Evolutionary conservation across 371 early-diverging fungal genomes (phyloP), one percentile per base, ranked within the genome.

Genomic region (Lichtheimia hyalospora): DNA sequence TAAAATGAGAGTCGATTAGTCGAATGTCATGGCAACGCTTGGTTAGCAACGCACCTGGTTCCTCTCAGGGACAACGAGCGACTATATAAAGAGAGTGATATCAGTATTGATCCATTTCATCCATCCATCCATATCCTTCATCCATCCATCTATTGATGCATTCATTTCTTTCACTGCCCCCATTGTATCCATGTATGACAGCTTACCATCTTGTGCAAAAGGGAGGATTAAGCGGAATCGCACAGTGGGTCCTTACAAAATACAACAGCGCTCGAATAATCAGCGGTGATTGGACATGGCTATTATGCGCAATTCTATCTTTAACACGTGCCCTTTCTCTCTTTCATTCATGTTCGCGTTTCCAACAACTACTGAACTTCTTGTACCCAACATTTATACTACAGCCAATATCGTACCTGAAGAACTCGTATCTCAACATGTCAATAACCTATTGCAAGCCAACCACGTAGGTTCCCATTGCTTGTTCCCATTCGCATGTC

Each of bases 1-100:
- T 54, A 7, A 12, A n/a, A 18, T 28, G n/a, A 40, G 21, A 46
- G n/a, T 46, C 18, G 46, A 46, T 21, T 46, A 18, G n/a, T 46
- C 18, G 46, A 18, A 7, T n/a, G 44, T n/a, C 44, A 18, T 43
- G 44, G 18, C 44, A 43, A 27, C 15, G 44, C 18, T n/a, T n/a
- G 25, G 15, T 15, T 6, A n/a, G n/a, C 24, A 42, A 61, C 62
- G 48, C 46, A 62, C 62, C 62, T 62, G 87, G 73, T 86, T 86
- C 87, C 89, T 87, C 75, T 90, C 92, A 60, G 92, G 88, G 70
- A 92, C 93, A 65, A 92, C 90, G 83, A 94, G 88, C 72, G 94
- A 94, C 93, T 21, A 61, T 7, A 51, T 73, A 4, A 18, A 69
- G 20, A 27, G 42, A 6, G 13, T 20, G 3, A 24, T 40, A 27